These are phyloP conservation scores for Eremothecium coryli DNA, from an alignment of 1,139 yeast species.

Conservation along the genomic window DNA sequence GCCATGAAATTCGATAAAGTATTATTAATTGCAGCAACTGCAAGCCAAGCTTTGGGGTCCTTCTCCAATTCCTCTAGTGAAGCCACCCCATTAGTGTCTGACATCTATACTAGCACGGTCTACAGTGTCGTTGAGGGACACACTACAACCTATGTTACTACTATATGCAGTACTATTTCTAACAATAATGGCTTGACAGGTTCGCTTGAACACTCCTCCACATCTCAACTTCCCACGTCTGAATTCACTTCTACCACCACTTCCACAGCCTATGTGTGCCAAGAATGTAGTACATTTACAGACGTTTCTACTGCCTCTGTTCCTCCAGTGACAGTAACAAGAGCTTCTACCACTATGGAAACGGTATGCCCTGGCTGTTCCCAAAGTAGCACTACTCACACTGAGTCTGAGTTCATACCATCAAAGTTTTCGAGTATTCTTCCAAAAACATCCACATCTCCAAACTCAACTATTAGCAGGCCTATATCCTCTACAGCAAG, in stretches of 20 bases:
- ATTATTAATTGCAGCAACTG: neutral
- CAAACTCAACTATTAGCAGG: too few species aligned
- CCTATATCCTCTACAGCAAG: too few species aligned
- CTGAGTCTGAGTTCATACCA: too few species aligned
- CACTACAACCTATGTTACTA: neutral
- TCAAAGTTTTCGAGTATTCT: too few species aligned
- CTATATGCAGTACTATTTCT: neutral
- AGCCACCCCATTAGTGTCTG: neutral
- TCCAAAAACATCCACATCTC: too few species aligned
- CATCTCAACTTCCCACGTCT: conserved; percentile 1
- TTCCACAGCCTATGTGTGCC: conserved; percentile 1
- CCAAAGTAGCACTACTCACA: too few species aligned
- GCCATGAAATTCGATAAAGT: neutral
- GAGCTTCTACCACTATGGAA: neutral
- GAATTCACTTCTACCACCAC: neutral
- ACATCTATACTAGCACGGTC: too few species aligned
- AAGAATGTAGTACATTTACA: too few species aligned
- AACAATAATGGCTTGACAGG: neutral
- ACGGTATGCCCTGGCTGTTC: too few species aligned
- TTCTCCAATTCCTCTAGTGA: neutral
- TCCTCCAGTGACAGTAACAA: neutral
- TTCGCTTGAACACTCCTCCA: neutral
- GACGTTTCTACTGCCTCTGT: too few species aligned
- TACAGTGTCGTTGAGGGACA: neutral
- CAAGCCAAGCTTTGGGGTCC: neutral